A percentile compares a stretch with the other conserved stretches of the same genome.
Evolutionary conservation across 345 rosid genomes (phyloP).

Genomic region (Salix purpurea): DNA sequence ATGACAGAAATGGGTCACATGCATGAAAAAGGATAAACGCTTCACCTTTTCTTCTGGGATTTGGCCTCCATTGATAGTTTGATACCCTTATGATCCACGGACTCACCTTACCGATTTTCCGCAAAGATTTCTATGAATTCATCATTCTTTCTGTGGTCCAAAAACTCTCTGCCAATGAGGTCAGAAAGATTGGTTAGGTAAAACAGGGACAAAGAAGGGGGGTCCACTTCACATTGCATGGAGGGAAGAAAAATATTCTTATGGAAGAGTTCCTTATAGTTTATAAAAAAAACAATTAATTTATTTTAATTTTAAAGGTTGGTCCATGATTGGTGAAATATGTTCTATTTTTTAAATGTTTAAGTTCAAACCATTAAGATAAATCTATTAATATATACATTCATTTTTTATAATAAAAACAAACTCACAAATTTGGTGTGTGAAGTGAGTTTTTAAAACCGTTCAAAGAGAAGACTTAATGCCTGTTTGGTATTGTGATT

Average conservation of each 20-base stretch:
- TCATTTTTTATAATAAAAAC: no score
- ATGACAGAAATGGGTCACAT: conserved; percentile 3
- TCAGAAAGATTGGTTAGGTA: background rate
- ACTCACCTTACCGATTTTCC: background rate
- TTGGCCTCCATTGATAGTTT: background rate
- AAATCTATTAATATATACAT: no score
- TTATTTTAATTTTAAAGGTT: no score
- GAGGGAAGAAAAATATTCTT: background rate
- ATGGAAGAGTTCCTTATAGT: no score
- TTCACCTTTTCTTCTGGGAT: conserved; percentile 1
- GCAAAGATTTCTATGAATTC: background rate
- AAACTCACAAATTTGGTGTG: no score
- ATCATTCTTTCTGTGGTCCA: background rate
- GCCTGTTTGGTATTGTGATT: no score
- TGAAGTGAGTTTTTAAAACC: no score
- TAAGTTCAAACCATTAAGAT: no score
- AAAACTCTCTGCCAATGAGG: background rate
- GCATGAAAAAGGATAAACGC: background rate
- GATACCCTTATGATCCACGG: background rate
- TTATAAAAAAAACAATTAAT: no score
- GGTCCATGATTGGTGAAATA: no score
- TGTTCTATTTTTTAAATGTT: no score
- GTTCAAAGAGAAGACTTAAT: no score
- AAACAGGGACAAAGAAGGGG: background rate
- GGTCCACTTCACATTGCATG: background rate